Evolutionary conservation across 305 asterid species (phyloP), one percentile per base, ranked within the genome.

Genomic region (Nicotiana rustica): DNA sequence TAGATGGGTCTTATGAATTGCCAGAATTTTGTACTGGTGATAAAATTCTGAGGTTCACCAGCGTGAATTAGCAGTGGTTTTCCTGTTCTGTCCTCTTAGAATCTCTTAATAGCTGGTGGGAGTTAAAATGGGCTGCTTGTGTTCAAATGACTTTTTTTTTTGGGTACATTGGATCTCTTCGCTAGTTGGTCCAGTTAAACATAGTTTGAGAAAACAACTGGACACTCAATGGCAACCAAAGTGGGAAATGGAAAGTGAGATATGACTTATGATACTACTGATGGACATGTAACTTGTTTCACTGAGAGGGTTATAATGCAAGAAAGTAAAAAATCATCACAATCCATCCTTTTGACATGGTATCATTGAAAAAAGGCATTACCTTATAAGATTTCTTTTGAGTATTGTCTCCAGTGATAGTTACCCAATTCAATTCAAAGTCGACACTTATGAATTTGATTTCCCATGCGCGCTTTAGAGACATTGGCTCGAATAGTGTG

Each of bases 241-340:
- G 87, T 29, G 88, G 96, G 38, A 90, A 88, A 85, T 95, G 98
- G 99, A 91, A 90, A 73, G 87, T 95, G 81, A 90, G 92, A 85
- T 95, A 94, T 76, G 86, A 87, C 87, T 87, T 94, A 70, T 93
- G 90, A 92, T 82, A 78, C 31, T 73, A 25, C 44, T 52, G 79
- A 21, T 75, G 65, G 61, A 52, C 0, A 14, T 1, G 21, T 0
- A 49, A 25, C 14, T 47, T 25, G 62, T 73, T 25, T 33, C 62
- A 49, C 21, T 47, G 57, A 49, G 29, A 25, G 38, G 12, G 62
- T 70, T 44, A 73, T 21, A 71, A 21, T 21, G 15, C 21, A 6
- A 13, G 79, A 73, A 25, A 21, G 21, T 47, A 49, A 41, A 73
- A 44, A 73, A 21, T 35, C 79, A 25, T 49, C 64, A 49, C 64